Evolutionary conservation across 495 filamentous ascomycete genomes (phyloP), one percentile per base, ranked within the genome.

Genomic region (Hypoxylon perforatum): DNA sequence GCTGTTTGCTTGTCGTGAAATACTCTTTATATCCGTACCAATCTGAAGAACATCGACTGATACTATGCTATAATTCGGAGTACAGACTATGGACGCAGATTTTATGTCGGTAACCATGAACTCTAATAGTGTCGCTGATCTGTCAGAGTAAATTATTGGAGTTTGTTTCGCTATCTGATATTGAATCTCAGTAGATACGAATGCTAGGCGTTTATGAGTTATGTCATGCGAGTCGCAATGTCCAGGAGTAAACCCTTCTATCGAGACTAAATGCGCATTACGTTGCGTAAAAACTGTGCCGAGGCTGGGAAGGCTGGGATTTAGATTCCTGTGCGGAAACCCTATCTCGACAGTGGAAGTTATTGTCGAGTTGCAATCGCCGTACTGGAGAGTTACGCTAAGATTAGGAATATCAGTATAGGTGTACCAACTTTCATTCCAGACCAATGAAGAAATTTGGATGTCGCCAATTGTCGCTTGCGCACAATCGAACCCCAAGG

Each of bases 31-130:
- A 1, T 21, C 57, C 21, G 44, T 45, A 28, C 52, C 57, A 19
- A 25, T 53, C 52, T 52, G 70, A 7, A 56, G 36, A 7, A 75
- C 67, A n/a, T 62, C 62, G 11, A 75, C 64, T 55, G 25, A 44
- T 22, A 15, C 49, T 33, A 73, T 64, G 5, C 17, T 35, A 30
- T 75, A 75, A 2, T 28, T 65, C 1, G 71, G 68, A 28, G 42
- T 63, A 58, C 69, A 75, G 7, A 72, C 36, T 10, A 75, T 51
- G 30, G 61, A 48, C 23, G 62, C 15, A 2, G 73, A 71, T 23
- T 56, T 18, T 12, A 18, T 36, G 15, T 41, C 23, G 9, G 61
- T 35, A 3, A 39, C 18, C 23, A 39, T 61, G 4, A 28, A 46
- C 0, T 47, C 6, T 61, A 23, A 17, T 7, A 5, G 19, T 44